These are phyloP conservation scores for Phytophthora crassamura DNA, from an alignment of 352 stramenopile species.

Conservation along the genomic window DNA sequence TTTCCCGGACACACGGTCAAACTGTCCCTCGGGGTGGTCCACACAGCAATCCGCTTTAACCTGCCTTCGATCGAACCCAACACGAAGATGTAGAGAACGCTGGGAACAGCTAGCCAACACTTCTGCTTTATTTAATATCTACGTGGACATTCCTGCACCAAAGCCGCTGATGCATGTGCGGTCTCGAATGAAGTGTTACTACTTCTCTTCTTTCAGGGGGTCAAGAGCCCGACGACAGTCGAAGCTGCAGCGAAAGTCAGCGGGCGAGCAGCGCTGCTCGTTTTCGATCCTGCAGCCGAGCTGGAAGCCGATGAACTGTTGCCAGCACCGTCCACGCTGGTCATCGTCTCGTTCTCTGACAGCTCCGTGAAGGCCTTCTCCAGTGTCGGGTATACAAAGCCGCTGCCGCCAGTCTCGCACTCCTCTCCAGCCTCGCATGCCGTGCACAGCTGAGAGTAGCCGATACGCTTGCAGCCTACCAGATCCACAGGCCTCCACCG, in stretches of 20 bases:
- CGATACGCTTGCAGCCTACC: constrained; percentile 70
- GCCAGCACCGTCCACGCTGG: constrained; percentile 10
- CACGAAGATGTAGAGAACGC: too few species aligned
- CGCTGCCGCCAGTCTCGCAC: constrained; percentile 48
- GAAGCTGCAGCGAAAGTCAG: constrained; percentile 24
- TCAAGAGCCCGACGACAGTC: constrained; percentile 29
- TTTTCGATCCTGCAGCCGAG: constrained; percentile 12
- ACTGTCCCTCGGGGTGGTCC: too few species aligned
- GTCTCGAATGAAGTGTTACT: too few species aligned
- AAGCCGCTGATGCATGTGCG: too few species aligned
- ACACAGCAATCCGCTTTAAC: too few species aligned
- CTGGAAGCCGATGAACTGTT: constrained; percentile 9
- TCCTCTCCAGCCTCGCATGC: constrained; percentile 44
- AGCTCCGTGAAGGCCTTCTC: constrained; percentile 57
- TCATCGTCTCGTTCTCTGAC: constrained; percentile 52
- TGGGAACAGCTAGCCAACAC: too few species aligned
- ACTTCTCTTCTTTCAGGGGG: constrained; percentile 16
- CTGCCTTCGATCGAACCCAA: too few species aligned
- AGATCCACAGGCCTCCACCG: constrained; percentile 52
- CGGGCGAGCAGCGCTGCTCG: constrained; percentile 7
- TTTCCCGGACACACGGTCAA: background rate
- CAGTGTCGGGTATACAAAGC: constrained; percentile 69
- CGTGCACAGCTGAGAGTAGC: constrained; percentile 77
- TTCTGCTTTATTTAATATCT: too few species aligned
- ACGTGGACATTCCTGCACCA: too few species aligned